Evolutionary conservation across 31 red algal genomes (phyloP).

Genomic region (Odonthalia washingtoniensis): DNA sequence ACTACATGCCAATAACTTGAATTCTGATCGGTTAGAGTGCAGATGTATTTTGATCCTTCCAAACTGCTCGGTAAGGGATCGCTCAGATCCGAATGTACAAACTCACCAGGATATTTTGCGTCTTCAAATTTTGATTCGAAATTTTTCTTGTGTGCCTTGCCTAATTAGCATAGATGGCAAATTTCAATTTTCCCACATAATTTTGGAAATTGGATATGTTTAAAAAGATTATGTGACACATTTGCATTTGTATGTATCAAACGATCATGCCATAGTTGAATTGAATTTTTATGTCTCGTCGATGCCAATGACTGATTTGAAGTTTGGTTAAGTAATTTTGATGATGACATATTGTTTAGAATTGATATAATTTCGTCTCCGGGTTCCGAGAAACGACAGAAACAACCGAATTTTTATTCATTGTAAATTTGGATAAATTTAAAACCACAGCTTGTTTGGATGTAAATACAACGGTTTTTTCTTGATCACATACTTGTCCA

Average conservation of each 20-base stretch:
- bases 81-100: constrained; percentile 2
- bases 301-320: too few species aligned
- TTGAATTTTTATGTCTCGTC: too few species aligned
- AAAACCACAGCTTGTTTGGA: too few species aligned
- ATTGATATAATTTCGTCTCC: too few species aligned
- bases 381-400: too few species aligned
- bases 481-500: too few species aligned
- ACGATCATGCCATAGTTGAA: neutral
- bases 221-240: neutral
- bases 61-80: neutral
- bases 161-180: constrained; percentile 19
- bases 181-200: neutral
- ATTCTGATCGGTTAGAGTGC: neutral
- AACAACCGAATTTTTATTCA: too few species aligned
- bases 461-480: too few species aligned
- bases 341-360: too few species aligned
- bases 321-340: too few species aligned
- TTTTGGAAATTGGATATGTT: neutral
- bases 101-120: neutral
- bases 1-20: neutral
- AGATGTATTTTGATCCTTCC: neutral
- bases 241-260: neutral
- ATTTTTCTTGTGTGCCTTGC: too few species aligned
- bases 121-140: constrained; percentile 3
- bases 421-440: too few species aligned